phyloP scores from a whole-genome alignment of 2,329 filamentous ascomycete genomes.

The Calycina marina region DNA sequence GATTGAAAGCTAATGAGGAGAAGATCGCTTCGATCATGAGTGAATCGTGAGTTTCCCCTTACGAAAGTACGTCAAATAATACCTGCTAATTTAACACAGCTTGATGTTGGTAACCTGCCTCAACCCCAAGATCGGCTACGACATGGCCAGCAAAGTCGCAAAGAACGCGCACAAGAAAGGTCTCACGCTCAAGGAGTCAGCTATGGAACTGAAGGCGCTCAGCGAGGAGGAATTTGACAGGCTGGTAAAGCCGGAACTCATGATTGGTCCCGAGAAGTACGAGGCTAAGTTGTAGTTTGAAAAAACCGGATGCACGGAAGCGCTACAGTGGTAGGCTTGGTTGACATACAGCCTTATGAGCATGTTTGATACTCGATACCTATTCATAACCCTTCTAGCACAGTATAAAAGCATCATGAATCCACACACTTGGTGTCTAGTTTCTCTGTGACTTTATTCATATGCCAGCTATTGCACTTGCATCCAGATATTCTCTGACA shows the following conservation, averaged over 20 bases:
- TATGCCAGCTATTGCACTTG: too few species aligned
- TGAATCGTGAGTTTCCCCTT: slow-evolving; percentile 56
- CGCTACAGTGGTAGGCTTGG: too few species aligned
- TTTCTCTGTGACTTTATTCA: too few species aligned
- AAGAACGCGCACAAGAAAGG: slow-evolving; percentile 99
- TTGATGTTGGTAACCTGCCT: slow-evolving; percentile 97
- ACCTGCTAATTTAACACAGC: slow-evolving; percentile 30
- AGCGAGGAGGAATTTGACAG: slow-evolving; percentile 82
- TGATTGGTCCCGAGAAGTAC: slow-evolving; percentile 71
- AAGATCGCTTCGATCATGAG: slow-evolving; percentile 82
- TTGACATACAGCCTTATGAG: too few species aligned
- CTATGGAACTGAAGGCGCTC: slow-evolving; percentile 82
- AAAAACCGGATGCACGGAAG: too few species aligned
- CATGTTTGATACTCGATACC: too few species aligned
- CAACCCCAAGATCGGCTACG: slow-evolving; percentile 94
- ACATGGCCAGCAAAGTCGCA: slow-evolving; percentile 92
- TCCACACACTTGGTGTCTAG: too few species aligned
- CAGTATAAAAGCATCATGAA: too few species aligned
- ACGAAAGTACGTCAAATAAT: too few species aligned
- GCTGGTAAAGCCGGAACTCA: slow-evolving; percentile 83
- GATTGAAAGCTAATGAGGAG: slow-evolving; percentile 84
- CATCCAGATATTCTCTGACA: too few species aligned
- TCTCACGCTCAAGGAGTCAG: slow-evolving; percentile 80
- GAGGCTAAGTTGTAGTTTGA: slow-evolving; percentile 23
- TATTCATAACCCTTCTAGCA: too few species aligned